These are phyloP conservation scores for Fusarium graminum DNA, from an alignment of 2,329 filamentous ascomycete genomes.

Conservation along the genomic window DNA sequence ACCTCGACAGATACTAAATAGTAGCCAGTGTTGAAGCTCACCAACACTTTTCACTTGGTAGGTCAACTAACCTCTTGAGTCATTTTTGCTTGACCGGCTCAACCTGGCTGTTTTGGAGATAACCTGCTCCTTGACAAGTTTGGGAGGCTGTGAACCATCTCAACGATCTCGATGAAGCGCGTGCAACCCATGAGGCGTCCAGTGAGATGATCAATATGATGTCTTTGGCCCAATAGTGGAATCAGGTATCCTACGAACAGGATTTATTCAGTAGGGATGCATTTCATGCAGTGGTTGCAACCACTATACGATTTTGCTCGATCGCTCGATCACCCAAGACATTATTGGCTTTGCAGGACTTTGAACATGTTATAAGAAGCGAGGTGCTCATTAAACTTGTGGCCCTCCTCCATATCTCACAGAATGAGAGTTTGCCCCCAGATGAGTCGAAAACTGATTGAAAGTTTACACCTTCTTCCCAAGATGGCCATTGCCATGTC, in stretches of 20 bases:
- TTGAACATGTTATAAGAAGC: constrained; percentile 21
- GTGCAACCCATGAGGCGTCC: constrained; percentile 5
- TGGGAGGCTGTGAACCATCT: not conserved
- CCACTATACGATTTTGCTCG: constrained; percentile 6
- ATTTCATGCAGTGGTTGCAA: constrained; percentile 27
- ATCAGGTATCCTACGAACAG: constrained; percentile 9
- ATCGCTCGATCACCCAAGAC: constrained; percentile 35
- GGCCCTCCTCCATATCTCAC: constrained; percentile 11
- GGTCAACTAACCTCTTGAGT: not conserved
- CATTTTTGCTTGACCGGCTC: not conserved
- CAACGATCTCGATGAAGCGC: constrained; percentile 9
- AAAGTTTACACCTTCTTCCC: not conserved
- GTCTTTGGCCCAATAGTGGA: constrained; percentile 6
- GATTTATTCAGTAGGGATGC: constrained; percentile 15
- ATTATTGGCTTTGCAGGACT: constrained; percentile 11
- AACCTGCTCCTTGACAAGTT: not conserved
- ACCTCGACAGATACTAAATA: not conserved
- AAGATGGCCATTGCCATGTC: not conserved
- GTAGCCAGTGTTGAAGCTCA: not conserved
- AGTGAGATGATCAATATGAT: constrained; percentile 3
- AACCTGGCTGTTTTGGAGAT: not conserved
- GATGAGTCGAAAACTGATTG: not conserved
- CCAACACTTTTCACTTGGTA: not conserved
- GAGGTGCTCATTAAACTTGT: constrained; percentile 32
- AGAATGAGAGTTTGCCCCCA: not conserved